Base-by-base conservation (phyloP, 106 monocot species). In the Agapanthus africanus region DNA sequence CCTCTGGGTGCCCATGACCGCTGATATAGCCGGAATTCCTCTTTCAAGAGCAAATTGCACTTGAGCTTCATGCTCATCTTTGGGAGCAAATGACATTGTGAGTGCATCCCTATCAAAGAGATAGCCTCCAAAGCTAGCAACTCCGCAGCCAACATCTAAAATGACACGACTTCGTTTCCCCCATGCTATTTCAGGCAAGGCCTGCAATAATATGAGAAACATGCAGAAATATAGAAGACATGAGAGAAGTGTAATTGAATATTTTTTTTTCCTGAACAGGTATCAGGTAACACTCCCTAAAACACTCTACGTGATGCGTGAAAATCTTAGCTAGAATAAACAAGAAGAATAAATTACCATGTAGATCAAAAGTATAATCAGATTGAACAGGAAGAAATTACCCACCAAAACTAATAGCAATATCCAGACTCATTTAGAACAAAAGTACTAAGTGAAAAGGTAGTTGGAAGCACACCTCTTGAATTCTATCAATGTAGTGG, bases 51-150 rank as follows among this genome's bases (percentile, higher is more conserved):
- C 93, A 78, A 93, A 90, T 66, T 93, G 93, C 37, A 93, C 90
- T 74, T 93, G 93, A 34, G 93, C 90, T 75, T 93, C 93, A 72
- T 93, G 93, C 76, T 93, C 93, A 80, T 93, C 93, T 73, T 93
- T 93, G 18, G 93, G 93, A 68, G 93, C 93, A 73, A 93, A 93
- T 26, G 93, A 93, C 93, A 93, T 90, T 13, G 90, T 73, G 66
- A 90, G 73, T 28, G 84, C 90, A 61, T 90, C 86, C 76, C 75
- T 86, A 1, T 93, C 93, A 71, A 90, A 93, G 50, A 87, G 80
- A 71, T 73, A 87, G 0, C 93, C 93, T 26, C 93, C 93, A 71
- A 93, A 93, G 68, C 93, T 90, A 41, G 90, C 93, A 46, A 93
- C 93, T 71, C 93, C 93, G 71, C 93, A 93, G 11, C 93, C 93